Conservation (phyloP, 2,329 filamentous ascomycete species). For the Botrytis cinerea region DNA sequence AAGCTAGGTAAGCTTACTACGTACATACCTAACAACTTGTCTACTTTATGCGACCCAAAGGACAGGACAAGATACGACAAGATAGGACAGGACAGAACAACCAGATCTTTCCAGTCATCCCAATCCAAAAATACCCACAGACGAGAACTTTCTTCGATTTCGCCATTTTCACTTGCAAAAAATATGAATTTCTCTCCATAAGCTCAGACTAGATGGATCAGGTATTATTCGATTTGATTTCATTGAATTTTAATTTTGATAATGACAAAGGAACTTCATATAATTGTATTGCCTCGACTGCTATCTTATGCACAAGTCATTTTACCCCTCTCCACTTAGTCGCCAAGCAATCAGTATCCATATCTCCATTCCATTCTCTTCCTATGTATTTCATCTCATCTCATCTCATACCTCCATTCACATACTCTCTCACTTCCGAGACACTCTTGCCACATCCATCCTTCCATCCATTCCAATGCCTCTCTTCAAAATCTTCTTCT, state of each 20-base stretch:
- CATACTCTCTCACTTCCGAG: background rate
- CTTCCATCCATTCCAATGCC: background rate
- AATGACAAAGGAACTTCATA: conserved; percentile 23
- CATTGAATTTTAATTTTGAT: background rate
- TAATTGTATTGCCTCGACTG: conserved; percentile 20
- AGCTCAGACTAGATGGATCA: background rate
- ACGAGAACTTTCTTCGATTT: background rate
- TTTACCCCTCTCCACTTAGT: background rate
- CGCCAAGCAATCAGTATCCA: background rate
- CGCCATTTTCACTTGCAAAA: background rate
- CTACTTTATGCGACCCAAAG: too few relatives aligned
- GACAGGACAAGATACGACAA: too few relatives aligned
- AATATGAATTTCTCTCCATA: background rate
- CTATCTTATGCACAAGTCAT: conserved; percentile 14
- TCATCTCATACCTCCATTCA: background rate
- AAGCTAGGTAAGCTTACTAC: too few relatives aligned
- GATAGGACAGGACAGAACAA: too few relatives aligned
- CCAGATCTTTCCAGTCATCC: too few relatives aligned
- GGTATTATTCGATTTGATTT: background rate
- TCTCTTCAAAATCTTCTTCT: background rate
- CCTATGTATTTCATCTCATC: background rate
- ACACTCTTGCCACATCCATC: background rate
- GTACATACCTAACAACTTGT: too few relatives aligned
- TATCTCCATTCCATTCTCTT: conserved; percentile 11
- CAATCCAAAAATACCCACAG: too few relatives aligned